A percentile compares a stretch with the other conserved stretches of the same genome.
Conservation (phyloP, 164 flowering plant genomes). For the Malania oleifera region DNA sequence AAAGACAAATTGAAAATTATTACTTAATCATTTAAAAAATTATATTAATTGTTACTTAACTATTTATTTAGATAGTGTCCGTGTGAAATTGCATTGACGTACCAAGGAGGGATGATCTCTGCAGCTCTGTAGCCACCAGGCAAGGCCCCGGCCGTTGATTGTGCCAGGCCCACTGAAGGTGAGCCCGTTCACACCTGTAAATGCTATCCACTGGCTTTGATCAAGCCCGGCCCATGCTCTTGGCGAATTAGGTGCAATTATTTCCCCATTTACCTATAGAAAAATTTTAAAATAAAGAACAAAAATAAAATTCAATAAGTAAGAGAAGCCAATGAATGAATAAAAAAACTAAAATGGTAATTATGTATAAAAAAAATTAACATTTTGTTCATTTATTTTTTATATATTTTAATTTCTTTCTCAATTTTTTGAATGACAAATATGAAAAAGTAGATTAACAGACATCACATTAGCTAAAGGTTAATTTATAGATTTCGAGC, state of each 20-base stretch:
- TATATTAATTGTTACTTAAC: too few species aligned
- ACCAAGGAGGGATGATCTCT: conserved; percentile 31
- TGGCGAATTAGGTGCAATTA: not conserved
- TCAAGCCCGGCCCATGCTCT: not conserved
- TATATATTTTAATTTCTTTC: too few species aligned
- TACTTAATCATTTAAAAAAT: too few species aligned
- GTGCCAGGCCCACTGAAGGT: not conserved
- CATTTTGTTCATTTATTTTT: too few species aligned
- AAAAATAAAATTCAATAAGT: not conserved
- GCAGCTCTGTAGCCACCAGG: conserved; percentile 3
- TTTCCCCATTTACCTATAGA: not conserved
- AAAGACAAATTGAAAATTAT: not conserved
- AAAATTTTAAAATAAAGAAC: not conserved
- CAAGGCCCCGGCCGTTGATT: too few species aligned
- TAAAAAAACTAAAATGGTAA: not conserved
- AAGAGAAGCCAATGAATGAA: not conserved
- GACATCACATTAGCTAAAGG: too few species aligned
- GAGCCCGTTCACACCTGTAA: not conserved
- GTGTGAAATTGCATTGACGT: not conserved
- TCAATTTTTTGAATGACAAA: too few species aligned
- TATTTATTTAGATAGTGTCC: too few species aligned
- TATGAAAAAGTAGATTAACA: too few species aligned
- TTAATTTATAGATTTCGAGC: too few species aligned
- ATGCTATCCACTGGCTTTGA: not conserved
- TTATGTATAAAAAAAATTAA: too few species aligned